Base-by-base conservation (phyloP, 2,329 filamentous ascomycete genomes). In the Escovopsis weberi region DNA sequence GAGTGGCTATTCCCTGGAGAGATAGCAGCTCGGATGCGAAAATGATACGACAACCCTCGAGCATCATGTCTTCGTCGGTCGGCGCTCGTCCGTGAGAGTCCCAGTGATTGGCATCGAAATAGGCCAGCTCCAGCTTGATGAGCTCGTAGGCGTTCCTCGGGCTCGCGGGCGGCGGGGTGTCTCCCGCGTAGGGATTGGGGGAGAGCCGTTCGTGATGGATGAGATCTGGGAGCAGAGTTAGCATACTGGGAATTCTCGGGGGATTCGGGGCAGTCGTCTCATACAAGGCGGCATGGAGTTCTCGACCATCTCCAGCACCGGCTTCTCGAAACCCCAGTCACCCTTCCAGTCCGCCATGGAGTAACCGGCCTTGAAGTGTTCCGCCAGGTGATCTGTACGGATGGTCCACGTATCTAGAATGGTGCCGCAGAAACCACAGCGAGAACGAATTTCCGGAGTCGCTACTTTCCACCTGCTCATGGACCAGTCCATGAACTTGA, bases 301-400 rank as follows among this genome's bases (percentile, higher is more conserved):
- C 58, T 80, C 76, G 52, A 80, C 71, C 65, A 79, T 71, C 47
- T 75, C 67, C 50, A 78, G 63, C 36, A 80, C 69, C 33, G 73
- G 69, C 26, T 64, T 62, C 43, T 80, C 76, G 48, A 81, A 80
- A 66, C 77, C 77, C 75, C 76, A 80, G 59, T 78, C 76, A 63
- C 77, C 77, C 66, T 78, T 77, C 77, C 77, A 81, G 58, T 80
- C 74, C 48, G 71, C 73, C 76, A 81, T 81, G 52, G 72, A 75
- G 48, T 70, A 72, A 61, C 77, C 75, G 26, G 67, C 72, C 59
- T 78, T 80, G 64, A 80, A 81, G 58, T 80, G 77, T 48, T 79
- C 74, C n/a, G 77, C 76, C 34, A 80, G 60, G 53, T 81, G 77
- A 51, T 80, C 76, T 12, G 73, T 65, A 53, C 77, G 66, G 43